These are phyloP conservation scores for Starmerella gropengiesseri DNA, from an alignment of 805 yeast species.

Conservation along the genomic window DNA sequence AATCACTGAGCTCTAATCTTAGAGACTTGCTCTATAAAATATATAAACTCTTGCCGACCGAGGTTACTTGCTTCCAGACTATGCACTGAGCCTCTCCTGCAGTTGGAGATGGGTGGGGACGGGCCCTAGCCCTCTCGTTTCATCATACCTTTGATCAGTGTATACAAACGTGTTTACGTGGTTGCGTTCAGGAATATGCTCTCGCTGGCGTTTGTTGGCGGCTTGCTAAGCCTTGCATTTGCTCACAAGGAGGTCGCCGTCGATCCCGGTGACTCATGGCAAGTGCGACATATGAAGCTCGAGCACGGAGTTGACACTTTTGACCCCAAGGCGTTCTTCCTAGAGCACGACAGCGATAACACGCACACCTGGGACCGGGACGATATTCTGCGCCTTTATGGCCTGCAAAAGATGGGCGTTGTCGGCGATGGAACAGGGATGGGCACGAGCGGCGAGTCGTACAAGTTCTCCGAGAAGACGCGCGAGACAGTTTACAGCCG, in stretches of 20 bases:
- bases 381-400: conserved; percentile 75
- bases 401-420: conserved; percentile 56
- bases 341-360: conserved; percentile 54
- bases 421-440: conserved; percentile 86
- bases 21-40: too few relatives aligned
- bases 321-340: conserved; percentile 67
- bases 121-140: too few relatives aligned
- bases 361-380: conserved; percentile 46
- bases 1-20: too few relatives aligned
- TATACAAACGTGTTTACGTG: background rate
- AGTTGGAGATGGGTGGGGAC: too few relatives aligned
- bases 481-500: conserved; percentile 43
- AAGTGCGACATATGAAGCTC: conserved; percentile 63
- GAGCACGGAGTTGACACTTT: conserved; percentile 73
- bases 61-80: too few relatives aligned
- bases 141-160: too few relatives aligned
- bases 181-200: background rate
- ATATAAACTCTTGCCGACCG: too few relatives aligned
- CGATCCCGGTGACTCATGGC: conserved; percentile 28
- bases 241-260: conserved; percentile 15
- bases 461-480: conserved; percentile 45
- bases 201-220: conserved; percentile 3
- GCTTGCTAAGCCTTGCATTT: conserved; percentile 9
- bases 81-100: too few relatives aligned
- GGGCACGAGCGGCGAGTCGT: conserved; percentile 61